Evolutionary conservation across 225 moss, liverwort and hornwort species (phyloP), one percentile per base, ranked within the genome.

Genomic region (Bryum argenteum): DNA sequence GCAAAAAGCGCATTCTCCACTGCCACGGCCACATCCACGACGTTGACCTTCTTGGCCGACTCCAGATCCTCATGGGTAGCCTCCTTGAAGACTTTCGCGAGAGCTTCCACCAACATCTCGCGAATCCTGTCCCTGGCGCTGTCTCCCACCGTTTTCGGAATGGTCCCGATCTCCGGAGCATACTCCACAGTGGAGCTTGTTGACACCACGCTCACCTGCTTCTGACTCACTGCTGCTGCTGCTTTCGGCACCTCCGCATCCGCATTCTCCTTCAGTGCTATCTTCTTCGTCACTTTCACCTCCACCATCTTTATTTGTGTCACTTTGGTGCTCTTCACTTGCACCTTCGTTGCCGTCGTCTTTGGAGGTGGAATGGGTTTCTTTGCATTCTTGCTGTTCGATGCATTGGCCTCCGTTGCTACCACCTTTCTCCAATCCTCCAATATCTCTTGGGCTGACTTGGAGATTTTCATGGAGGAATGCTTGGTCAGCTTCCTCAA

Each of bases 401-500:
- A 75, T 15, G 79, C 67, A 55, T 81, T 69, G 40, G 86, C 85
- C 78, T 96, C 95, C 16, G 73, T 57, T 10, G 89, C 79, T 21
- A 91, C 91, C 2, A 93, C 56, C 73, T 85, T 89, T 72, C 80
- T 91, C 96, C 96, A 93, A 26, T 63, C 78, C 45, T 86, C 85
- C 74, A 91, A 57, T 11, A 96, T 50, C 18, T 85, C 81, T 75
- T 90, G 93, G 20, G 96, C 90, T 7, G 87, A 66, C 42, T 79
- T 70, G 24, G 85, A 80, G 60, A 96, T 90, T 70, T 79, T 80
- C 10, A 82, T 33, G 51, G 80, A 89, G 22, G 80, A 71, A 68
- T 91, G 93, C 81, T 93, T 96, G 11, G 88, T 90, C 17, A 96
- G 90, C 77, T 88, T 93, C 48, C 91, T 82, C 65, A 96, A 75